phyloP scores from a whole-genome alignment of 495 filamentous ascomycete genomes.

The Cenococcum geophilum region DNA sequence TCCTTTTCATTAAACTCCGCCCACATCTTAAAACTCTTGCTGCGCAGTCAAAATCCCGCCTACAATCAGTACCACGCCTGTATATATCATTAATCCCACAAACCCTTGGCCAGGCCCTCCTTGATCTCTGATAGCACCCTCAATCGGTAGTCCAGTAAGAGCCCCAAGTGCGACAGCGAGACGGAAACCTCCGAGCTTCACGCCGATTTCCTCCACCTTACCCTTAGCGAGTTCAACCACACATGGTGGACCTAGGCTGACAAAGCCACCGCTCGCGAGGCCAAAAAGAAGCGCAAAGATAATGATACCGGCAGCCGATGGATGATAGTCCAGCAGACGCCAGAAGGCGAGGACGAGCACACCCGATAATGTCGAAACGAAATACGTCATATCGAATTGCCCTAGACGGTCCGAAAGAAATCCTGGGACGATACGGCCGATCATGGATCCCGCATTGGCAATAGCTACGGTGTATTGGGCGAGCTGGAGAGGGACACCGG shows the following conservation, averaged over 20 bases:
- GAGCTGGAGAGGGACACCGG: background rate
- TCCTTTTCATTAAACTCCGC: too few species aligned
- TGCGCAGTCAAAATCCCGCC: background rate
- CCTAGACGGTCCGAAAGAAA: conserved; percentile 3
- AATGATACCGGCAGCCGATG: background rate
- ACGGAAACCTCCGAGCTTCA: background rate
- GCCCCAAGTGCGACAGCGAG: background rate
- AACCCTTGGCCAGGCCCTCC: background rate
- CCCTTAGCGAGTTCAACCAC: background rate
- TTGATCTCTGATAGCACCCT: background rate
- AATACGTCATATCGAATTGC: conserved; percentile 13
- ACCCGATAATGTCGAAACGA: conserved; percentile 6
- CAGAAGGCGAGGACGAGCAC: conserved; percentile 3
- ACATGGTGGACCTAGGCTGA: background rate
- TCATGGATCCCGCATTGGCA: background rate
- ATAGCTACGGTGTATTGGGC: background rate
- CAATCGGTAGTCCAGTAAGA: background rate
- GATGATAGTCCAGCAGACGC: background rate
- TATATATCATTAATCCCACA: background rate
- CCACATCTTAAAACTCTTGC: too few species aligned
- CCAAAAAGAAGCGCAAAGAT: conserved; percentile 4
- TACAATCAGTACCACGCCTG: background rate
- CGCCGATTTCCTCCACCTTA: background rate
- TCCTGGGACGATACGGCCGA: conserved; percentile 3
- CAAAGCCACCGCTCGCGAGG: background rate